Base-by-base conservation (phyloP, 2,329 filamentous ascomycete species). In the Aotearoamyces nothofagi region DNA sequence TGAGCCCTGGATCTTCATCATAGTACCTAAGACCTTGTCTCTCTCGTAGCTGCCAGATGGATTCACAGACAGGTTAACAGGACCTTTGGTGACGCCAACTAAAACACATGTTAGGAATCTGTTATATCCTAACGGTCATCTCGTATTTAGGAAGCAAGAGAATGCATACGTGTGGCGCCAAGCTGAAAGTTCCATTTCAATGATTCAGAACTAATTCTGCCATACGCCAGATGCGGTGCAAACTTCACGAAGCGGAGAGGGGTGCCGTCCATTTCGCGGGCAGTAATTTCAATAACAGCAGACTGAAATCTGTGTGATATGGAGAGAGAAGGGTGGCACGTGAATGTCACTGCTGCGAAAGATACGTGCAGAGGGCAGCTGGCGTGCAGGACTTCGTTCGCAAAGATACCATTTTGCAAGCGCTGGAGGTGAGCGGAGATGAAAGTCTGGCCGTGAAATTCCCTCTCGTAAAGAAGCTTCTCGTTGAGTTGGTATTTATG, bases 391-490 rank as follows among this genome's bases (percentile, higher is more conserved):
- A 50, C 49, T 2, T 44, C 36, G 28, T 50, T 58, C 13, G 54
- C 49, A 42, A 60, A 63, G 33, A 49, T 56, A 4, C 61, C 61
- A 36, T 60, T 56, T 34, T 65, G 61, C 5, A 65, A 49, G 2
- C 61, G 57, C 32, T 61, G 57, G 7, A 61, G 55, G 34, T 64
- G 57, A 1, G 58, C 60, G 0, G 60, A 61, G 29, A 63, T 53
- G 37, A 57, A 63, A 5, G 58, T 55, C 20, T 58, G 50, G 4
- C 60, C 58, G 0, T 58, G 58, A 9, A 64, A 50, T 13, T 45
- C 50, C 12, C 59, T 54, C 39, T 65, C 60, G 30, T 63, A 64
- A 22, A 64, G 53, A 32, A 60, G 60, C 19, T 42, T 52, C 47
- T 29, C 51, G 41, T 38, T 59, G 50, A 42, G 10, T 32, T 40